phyloP scores from a whole-genome alignment of 2,329 filamentous ascomycete species.

The Colletotrichum tamarilloi region DNA sequence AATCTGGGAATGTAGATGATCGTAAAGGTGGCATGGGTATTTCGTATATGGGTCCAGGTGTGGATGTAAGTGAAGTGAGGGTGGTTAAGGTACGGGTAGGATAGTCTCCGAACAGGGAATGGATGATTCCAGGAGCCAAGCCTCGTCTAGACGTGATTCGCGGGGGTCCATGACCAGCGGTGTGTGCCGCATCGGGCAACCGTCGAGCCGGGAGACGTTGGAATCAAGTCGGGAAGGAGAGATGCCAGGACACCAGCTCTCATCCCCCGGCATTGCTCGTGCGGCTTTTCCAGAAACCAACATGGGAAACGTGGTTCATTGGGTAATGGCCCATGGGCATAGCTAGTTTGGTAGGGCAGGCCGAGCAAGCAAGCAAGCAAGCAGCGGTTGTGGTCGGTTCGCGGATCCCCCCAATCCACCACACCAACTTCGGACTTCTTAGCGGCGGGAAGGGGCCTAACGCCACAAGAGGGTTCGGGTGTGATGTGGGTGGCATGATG shows the following conservation, averaged over 20 bases:
- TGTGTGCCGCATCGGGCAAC: conserved; percentile 18
- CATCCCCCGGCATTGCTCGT: neutral
- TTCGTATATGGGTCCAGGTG: neutral
- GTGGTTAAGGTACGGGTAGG: neutral
- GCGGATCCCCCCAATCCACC: neutral
- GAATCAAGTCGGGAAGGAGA: conserved; percentile 7
- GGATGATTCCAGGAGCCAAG: conserved; percentile 31
- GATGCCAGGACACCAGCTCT: neutral
- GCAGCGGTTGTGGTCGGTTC: neutral
- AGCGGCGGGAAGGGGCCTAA: conserved; percentile 16
- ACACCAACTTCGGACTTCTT: conserved; percentile 14
- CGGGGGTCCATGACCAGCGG: conserved; percentile 3
- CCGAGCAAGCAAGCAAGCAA: neutral
- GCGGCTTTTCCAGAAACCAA: neutral
- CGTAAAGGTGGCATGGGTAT: neutral
- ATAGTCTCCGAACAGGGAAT: conserved; percentile 3
- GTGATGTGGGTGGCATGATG: neutral
- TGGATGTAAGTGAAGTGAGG: neutral
- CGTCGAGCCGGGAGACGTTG: neutral
- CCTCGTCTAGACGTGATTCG: conserved; percentile 7
- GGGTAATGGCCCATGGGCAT: neutral
- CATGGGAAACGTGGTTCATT: neutral
- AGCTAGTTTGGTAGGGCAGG: neutral
- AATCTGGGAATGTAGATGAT: neutral
- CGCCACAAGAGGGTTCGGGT: conserved; percentile 10